Percentiles rank a stretch among this genome's conserved stretches.
Conservation (phyloP, 371 early-diverging fungal genomes). For the Dinochytrium kinnereticum region DNA sequence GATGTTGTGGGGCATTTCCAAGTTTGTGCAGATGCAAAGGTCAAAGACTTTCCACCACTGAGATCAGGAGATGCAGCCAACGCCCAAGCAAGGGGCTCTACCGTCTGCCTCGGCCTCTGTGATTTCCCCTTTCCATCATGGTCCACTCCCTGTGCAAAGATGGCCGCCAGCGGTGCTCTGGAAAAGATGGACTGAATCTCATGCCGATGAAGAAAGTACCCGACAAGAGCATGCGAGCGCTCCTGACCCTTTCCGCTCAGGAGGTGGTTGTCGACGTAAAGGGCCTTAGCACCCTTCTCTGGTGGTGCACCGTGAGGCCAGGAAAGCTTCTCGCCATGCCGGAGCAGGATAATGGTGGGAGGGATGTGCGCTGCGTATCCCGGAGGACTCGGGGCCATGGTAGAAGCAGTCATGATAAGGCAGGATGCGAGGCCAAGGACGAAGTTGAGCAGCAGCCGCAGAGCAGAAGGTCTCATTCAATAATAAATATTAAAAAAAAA, state of each 20-base stretch:
- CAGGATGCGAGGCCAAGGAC: not conserved
- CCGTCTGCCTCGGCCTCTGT: conserved; percentile 42
- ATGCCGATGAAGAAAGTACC: conserved; percentile 44
- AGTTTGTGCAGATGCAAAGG: not conserved
- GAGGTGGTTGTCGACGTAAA: conserved; percentile 49
- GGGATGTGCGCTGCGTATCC: not conserved
- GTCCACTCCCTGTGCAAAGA: conserved; percentile 53
- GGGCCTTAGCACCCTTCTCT: conserved; percentile 24
- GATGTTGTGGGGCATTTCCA: conserved; percentile 1
- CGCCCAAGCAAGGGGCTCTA: conserved; percentile 30
- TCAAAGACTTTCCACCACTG: not conserved
- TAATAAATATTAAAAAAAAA: not conserved
- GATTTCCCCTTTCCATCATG: conserved; percentile 32
- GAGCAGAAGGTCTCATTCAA: not conserved
- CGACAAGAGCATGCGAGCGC: conserved; percentile 48
- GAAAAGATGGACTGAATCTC: conserved; percentile 37
- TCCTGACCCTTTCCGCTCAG: conserved; percentile 53
- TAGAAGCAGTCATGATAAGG: not conserved
- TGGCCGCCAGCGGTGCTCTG: conserved; percentile 35
- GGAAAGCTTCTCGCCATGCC: conserved; percentile 56
- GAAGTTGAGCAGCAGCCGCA: not conserved
- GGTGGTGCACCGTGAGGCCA: conserved; percentile 43
- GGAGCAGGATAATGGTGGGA: conserved; percentile 44
- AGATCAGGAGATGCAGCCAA: conserved; percentile 10
- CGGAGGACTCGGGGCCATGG: not conserved